phyloP scores from a whole-genome alignment of 2,329 filamentous ascomycete genomes.

The Neonectria coccinea region DNA sequence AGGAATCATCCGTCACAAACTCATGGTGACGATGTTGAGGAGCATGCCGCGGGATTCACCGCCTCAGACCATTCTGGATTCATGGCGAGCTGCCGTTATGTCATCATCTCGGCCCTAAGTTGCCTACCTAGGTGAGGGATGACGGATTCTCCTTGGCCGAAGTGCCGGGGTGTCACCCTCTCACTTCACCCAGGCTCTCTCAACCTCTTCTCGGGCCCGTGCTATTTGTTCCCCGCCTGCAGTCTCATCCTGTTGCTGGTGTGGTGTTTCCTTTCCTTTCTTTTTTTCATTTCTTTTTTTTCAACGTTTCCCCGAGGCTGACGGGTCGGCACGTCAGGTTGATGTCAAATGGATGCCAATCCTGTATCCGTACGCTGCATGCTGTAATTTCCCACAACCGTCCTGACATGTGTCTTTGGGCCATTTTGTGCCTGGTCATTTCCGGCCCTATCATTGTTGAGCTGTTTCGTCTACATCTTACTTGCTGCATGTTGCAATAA shows the following conservation, averaged over 20 bases:
- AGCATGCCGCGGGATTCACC: constrained; percentile 32
- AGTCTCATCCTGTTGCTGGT: constrained; percentile 11
- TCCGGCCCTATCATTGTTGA: constrained; percentile 1
- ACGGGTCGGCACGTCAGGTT: constrained; percentile 14
- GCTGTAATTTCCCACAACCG: neutral
- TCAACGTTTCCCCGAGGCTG: constrained; percentile 7
- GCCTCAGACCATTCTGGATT: constrained; percentile 25
- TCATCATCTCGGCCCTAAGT: constrained; percentile 25
- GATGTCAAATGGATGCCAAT: constrained; percentile 13
- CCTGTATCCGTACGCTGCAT: neutral
- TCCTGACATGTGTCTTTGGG: constrained; percentile 18
- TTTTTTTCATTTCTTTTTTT: neutral
- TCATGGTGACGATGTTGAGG: constrained; percentile 30
- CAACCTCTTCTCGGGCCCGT: constrained; percentile 20
- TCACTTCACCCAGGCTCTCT: constrained; percentile 12
- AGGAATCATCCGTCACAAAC: constrained; percentile 18
- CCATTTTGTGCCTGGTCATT: constrained; percentile 4
- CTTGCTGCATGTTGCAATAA: too few relatives aligned
- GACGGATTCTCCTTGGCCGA: constrained; percentile 21
- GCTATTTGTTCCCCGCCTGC: constrained; percentile 9
- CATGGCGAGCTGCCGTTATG: constrained; percentile 22
- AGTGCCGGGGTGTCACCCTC: constrained; percentile 11
- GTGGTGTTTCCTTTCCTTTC: neutral
- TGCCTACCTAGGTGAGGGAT: neutral
- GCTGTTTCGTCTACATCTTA: neutral